Conservation (phyloP, 129 eudicot genomes). For the Arctium lappa region DNA sequence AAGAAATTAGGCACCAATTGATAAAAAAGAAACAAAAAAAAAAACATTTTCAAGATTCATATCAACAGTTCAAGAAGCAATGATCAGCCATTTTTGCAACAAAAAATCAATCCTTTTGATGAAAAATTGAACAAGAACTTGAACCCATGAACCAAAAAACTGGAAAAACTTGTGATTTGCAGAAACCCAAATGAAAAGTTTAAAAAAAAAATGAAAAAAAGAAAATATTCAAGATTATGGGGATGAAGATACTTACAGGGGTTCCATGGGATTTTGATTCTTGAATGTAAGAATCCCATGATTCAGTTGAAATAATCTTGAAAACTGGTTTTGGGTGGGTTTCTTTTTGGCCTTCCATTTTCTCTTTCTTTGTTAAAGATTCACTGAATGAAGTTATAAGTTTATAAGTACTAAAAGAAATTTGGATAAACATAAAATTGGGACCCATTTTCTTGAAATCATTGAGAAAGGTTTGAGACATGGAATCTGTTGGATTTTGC, state of each 20-base stretch:
- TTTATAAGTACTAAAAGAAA: constrained; percentile 3
- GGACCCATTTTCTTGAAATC: constrained; percentile 22
- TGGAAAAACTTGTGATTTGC: neutral
- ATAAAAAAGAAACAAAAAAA: neutral
- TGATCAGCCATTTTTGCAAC: neutral
- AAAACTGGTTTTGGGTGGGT: constrained; percentile 36
- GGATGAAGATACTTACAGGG: constrained; percentile 48
- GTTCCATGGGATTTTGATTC: constrained; percentile 47
- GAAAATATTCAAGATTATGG: neutral
- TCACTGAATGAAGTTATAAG: neutral
- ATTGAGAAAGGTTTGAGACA: neutral
- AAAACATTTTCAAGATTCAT: neutral
- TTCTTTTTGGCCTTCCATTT: constrained; percentile 31
- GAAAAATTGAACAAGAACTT: neutral
- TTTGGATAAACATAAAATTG: constrained; percentile 31
- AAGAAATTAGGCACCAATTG: neutral
- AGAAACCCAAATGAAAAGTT: neutral
- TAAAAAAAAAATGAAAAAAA: neutral
- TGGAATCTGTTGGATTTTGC: constrained; percentile 1
- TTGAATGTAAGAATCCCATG: constrained; percentile 49
- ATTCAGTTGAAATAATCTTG: constrained; percentile 41
- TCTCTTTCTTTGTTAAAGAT: neutral
- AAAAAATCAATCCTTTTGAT: neutral
- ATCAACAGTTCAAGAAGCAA: neutral
- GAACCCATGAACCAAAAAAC: neutral